Evolutionary conservation across 2,329 filamentous ascomycete genomes (phyloP).

Genomic region (Parasarocladium wereldwijsianum): DNA sequence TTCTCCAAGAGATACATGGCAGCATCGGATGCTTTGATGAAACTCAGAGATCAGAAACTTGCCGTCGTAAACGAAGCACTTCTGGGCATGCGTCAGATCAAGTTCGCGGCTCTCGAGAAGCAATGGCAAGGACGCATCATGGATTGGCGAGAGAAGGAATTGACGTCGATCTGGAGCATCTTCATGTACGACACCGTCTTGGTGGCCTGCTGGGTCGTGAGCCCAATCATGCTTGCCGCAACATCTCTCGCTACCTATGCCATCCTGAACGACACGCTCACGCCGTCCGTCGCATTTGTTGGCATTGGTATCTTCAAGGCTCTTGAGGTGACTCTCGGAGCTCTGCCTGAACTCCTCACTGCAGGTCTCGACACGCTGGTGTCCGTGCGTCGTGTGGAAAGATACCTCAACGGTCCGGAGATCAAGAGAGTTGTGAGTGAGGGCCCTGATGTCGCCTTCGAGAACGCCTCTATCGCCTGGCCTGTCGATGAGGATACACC

Average conservation of each 20-base stretch:
- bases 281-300: slow-evolving; percentile 65
- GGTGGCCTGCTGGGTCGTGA: slow-evolving; percentile 56
- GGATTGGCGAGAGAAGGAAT: slow-evolving; percentile 48
- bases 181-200: slow-evolving; percentile 50
- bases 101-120: slow-evolving; percentile 62
- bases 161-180: slow-evolving; percentile 49
- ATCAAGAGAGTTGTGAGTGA: slow-evolving; percentile 37
- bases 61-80: slow-evolving; percentile 63
- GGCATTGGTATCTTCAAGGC: slow-evolving; percentile 59
- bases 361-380: slow-evolving; percentile 57
- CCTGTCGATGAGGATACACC: slow-evolving; percentile 50
- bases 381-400: slow-evolving; percentile 57
- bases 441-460: slow-evolving; percentile 47
- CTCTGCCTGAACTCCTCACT: slow-evolving; percentile 60
- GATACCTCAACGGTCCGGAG: slow-evolving; percentile 55
- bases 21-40: slow-evolving; percentile 59
- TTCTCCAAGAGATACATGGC: slow-evolving; percentile 49
- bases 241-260: slow-evolving; percentile 58
- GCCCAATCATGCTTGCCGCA: slow-evolving; percentile 59
- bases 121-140: slow-evolving; percentile 60
- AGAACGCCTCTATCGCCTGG: slow-evolving; percentile 59
- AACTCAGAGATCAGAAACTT: slow-evolving; percentile 60
- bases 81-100: slow-evolving; percentile 71
- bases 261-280: slow-evolving; percentile 43
- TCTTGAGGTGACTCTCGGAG: slow-evolving; percentile 56